Conservation (phyloP, 768 basidiomycete genomes). For the Mrakia blollopis region DNA sequence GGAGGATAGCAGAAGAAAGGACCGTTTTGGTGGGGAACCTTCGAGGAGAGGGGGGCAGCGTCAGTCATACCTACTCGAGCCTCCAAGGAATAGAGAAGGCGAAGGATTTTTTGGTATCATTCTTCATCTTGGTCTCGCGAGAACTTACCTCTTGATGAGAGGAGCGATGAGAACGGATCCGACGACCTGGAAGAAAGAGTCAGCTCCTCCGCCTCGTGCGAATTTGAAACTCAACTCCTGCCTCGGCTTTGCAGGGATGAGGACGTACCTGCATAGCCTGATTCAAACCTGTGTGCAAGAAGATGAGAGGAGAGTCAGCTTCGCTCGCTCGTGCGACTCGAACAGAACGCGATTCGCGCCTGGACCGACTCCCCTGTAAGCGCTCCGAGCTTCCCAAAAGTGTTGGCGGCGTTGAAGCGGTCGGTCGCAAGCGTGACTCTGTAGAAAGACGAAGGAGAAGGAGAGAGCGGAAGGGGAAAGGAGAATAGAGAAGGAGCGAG, state of each 20-base stretch:
- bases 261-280: conserved; percentile 39
- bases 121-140: too few species aligned
- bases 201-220: conserved; percentile 1
- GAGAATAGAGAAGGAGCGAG: too few species aligned
- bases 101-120: too few species aligned
- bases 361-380: too few species aligned
- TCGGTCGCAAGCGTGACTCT: conserved; percentile 34
- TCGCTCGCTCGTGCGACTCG: too few species aligned
- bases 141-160: conserved; percentile 34
- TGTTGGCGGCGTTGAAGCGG: conserved; percentile 34
- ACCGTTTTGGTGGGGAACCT: conserved; percentile 38
- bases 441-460: neutral
- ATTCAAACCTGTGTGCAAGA: too few species aligned
- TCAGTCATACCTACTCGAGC: too few species aligned
- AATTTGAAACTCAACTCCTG: neutral
- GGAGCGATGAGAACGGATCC: conserved; percentile 38
- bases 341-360: too few species aligned
- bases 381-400: conserved; percentile 38
- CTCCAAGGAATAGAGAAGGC: too few species aligned
- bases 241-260: too few species aligned
- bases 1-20: conserved; percentile 37
- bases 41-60: too few species aligned
- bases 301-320: too few species aligned
- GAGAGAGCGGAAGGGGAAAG: neutral
- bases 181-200: conserved; percentile 34